These are phyloP conservation scores for Piromyces sp. DNA, from an alignment of 192 early-diverging fungal species.

Conservation along the genomic window DNA sequence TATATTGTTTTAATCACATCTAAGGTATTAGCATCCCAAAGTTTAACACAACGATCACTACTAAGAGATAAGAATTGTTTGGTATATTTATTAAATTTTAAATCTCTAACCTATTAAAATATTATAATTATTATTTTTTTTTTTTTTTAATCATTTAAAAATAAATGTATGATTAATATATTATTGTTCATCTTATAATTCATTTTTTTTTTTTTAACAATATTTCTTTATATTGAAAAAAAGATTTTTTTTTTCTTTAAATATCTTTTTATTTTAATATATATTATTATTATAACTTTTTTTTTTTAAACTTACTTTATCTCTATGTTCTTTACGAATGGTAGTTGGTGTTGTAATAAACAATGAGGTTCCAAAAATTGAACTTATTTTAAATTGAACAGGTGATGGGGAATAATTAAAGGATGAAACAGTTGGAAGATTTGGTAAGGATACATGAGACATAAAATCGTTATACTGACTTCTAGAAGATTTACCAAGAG, in stretches of 20 bases:
- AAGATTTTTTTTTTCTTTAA: too few species aligned
- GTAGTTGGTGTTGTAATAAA: not conserved
- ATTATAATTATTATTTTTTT: too few species aligned
- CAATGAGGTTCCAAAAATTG: not conserved
- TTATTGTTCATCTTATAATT: too few species aligned
- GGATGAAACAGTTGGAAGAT: not conserved
- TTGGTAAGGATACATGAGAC: not conserved
- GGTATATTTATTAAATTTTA: constrained; percentile 14
- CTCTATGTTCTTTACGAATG: not conserved
- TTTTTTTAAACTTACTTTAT: not conserved
- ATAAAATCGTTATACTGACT: not conserved
- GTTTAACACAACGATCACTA: constrained; percentile 38
- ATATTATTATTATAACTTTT: too few species aligned
- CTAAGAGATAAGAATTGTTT: constrained; percentile 31
- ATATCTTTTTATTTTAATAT: too few species aligned
- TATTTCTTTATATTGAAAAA: too few species aligned
- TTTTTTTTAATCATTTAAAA: constrained; percentile 7
- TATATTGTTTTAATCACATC: not conserved
- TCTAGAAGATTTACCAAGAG: not conserved
- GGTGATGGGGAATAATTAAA: not conserved
- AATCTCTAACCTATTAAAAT: constrained; percentile 36
- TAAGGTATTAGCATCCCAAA: constrained; percentile 32
- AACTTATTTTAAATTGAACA: not conserved
- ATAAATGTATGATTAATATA: too few species aligned
- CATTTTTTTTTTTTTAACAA: too few species aligned